Evolutionary conservation across 73 alveolate species (phyloP), one percentile per base, ranked within the genome.

Genomic region (Paraurostyla sp.): DNA sequence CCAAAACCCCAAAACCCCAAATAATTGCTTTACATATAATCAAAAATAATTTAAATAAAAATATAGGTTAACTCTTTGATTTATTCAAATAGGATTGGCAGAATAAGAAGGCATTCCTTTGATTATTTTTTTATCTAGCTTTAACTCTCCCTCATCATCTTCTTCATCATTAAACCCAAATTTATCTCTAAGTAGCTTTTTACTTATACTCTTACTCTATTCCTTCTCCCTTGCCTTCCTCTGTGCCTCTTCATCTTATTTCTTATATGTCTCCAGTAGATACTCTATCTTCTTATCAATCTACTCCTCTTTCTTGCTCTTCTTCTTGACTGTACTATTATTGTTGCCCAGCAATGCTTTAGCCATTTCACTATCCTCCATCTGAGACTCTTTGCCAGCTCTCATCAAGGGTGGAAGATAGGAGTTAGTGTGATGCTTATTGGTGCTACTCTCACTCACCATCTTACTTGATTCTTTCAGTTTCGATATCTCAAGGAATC

Each of bases 91-190:
- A n/a, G n/a, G n/a, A n/a, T n/a, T n/a, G n/a, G n/a, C n/a, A n/a
- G n/a, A n/a, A n/a, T n/a, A n/a, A n/a, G n/a, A n/a, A n/a, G n/a
- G n/a, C n/a, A n/a, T n/a, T n/a, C n/a, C n/a, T n/a, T n/a, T n/a
- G n/a, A n/a, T n/a, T n/a, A n/a, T n/a, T n/a, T n/a, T n/a, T n/a
- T n/a, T n/a, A n/a, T n/a, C n/a, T n/a, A n/a, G n/a, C n/a, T n/a
- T n/a, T n/a, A n/a, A n/a, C n/a, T n/a, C n/a, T n/a, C n/a, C n/a
- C n/a, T n/a, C n/a, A 16, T 75, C 93, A 49, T 62, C 92, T 38
- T 91, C 96, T 29, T 89, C 90, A 45, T 91, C 96, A 73, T 87
- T 48, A 81, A 91, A 91, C 35, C 96, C 96, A 42, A 65, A 78
- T 38, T 91, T 91, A 42, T 91, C 87, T 62, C 96, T 83, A 6